phyloP scores from a whole-genome alignment of 2,329 filamentous ascomycete genomes.

The Dryadomyces sulphureus region DNA sequence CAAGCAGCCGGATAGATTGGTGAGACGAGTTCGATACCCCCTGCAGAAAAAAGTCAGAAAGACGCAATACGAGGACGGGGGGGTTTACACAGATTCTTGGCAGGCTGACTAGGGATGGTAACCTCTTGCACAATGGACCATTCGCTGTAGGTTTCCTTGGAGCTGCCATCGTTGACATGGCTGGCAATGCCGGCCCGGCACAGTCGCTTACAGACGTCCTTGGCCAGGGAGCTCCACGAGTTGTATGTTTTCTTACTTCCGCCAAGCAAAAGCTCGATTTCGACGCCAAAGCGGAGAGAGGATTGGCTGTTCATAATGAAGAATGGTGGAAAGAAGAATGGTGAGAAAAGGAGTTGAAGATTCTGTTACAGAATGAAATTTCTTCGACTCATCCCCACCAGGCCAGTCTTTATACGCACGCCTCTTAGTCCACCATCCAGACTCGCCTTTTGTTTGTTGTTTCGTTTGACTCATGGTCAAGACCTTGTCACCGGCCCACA shows the following conservation, averaged over 20 bases:
- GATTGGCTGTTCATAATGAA: not conserved
- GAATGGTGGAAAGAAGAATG: not conserved
- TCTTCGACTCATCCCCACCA: not conserved
- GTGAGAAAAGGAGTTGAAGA: not conserved
- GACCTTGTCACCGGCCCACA: not conserved
- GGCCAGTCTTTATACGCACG: not conserved
- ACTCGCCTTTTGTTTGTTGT: not conserved
- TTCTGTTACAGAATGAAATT: not conserved
- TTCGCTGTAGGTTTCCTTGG: constrained; percentile 17
- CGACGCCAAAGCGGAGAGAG: constrained; percentile 20
- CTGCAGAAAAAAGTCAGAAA: not conserved
- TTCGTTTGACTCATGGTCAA: not conserved
- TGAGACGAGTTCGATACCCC: constrained; percentile 16
- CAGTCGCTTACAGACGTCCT: constrained; percentile 19
- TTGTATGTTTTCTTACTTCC: constrained; percentile 17
- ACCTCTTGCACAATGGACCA: constrained; percentile 24
- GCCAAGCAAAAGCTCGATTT: constrained; percentile 22
- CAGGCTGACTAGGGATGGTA: constrained; percentile 19
- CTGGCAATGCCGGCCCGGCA: constrained; percentile 18
- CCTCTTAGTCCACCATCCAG: not conserved
- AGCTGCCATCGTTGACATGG: constrained; percentile 17
- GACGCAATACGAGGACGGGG: not conserved
- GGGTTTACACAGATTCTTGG: constrained; percentile 18
- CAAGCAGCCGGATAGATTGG: constrained; percentile 17
- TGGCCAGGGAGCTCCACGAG: constrained; percentile 19